Percentiles rank a stretch among this genome's conserved stretches.
phyloP scores from a whole-genome alignment of 371 early-diverging fungal genomes.

The Circinella umbellata region DNA sequence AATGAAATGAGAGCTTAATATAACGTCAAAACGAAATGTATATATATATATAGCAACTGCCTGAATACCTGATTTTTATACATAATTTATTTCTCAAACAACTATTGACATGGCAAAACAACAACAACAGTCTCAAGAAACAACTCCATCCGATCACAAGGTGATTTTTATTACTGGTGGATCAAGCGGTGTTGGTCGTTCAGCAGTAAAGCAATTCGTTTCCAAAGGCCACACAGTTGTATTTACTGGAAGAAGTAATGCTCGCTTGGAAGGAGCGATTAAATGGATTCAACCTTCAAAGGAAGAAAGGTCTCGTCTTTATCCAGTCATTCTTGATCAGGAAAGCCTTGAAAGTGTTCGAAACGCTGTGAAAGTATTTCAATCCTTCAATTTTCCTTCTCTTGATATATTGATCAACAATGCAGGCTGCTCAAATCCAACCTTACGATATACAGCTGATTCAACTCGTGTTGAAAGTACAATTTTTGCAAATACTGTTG shows the following conservation, averaged over 20 bases:
- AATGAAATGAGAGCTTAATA: too few relatives aligned
- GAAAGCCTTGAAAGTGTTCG: conserved; percentile 23
- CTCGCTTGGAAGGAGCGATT: conserved; percentile 5
- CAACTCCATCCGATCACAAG: too few relatives aligned
- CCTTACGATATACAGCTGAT: conserved; percentile 13
- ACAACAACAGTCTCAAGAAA: too few relatives aligned
- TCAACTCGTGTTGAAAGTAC: conserved; percentile 24
- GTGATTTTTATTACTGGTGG: conserved; percentile 40
- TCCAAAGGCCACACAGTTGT: conserved; percentile 35
- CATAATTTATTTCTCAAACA: too few relatives aligned
- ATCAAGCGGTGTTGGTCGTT: conserved; percentile 37
- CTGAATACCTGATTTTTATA: too few relatives aligned
- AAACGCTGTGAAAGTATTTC: conserved; percentile 20
- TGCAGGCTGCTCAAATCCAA: conserved; percentile 24
- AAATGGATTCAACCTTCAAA: neutral
- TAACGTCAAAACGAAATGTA: too few relatives aligned
- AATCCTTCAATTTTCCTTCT: conserved; percentile 16
- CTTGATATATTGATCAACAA: conserved; percentile 27
- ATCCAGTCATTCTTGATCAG: conserved; percentile 28
- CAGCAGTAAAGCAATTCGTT: conserved; percentile 28
- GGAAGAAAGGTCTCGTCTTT: conserved; percentile 4
- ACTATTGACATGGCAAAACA: too few relatives aligned
- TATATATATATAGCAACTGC: too few relatives aligned
- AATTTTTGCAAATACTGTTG: conserved; percentile 35
- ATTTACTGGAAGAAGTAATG: conserved; percentile 34